These are phyloP conservation scores for Didymella lethalis DNA, from an alignment of 2,329 filamentous ascomycete genomes.

Conservation along the genomic window DNA sequence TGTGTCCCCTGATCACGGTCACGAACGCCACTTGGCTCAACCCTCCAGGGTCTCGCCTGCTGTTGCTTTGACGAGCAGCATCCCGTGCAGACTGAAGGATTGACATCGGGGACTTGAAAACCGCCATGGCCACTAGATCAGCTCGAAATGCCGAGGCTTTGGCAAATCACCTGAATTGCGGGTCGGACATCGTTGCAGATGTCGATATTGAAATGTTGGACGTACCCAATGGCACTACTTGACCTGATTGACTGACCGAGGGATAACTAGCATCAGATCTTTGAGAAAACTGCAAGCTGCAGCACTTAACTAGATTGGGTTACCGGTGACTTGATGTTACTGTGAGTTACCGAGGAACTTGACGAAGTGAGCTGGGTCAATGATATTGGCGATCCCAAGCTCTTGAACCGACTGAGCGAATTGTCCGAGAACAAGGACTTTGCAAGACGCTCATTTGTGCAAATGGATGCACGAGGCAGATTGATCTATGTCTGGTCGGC, in stretches of 20 bases:
- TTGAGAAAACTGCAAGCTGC: neutral
- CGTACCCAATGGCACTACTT: neutral
- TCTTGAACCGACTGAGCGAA: neutral
- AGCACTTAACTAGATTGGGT: neutral
- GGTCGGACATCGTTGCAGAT: neutral
- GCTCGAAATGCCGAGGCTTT: neutral
- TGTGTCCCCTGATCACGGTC: neutral
- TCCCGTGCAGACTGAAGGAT: neutral
- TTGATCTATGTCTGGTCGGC: neutral
- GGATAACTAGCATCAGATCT: neutral
- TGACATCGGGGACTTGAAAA: neutral
- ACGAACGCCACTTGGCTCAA: too few relatives aligned
- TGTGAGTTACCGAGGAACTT: neutral
- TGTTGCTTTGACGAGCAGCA: neutral
- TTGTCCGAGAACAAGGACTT: neutral
- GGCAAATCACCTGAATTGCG: too few relatives aligned
- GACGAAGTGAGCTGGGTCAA: neutral
- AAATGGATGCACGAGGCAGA: too few relatives aligned
- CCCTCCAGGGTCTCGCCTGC: neutral
- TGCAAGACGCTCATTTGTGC: neutral
- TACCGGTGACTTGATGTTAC: neutral
- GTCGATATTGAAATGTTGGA: neutral
- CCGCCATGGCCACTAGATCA: neutral
- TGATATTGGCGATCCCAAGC: neutral
- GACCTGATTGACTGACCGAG: neutral